Evolutionary conservation across 2,329 filamentous ascomycete genomes (phyloP).

Genomic region (Aspergillus sp.): DNA sequence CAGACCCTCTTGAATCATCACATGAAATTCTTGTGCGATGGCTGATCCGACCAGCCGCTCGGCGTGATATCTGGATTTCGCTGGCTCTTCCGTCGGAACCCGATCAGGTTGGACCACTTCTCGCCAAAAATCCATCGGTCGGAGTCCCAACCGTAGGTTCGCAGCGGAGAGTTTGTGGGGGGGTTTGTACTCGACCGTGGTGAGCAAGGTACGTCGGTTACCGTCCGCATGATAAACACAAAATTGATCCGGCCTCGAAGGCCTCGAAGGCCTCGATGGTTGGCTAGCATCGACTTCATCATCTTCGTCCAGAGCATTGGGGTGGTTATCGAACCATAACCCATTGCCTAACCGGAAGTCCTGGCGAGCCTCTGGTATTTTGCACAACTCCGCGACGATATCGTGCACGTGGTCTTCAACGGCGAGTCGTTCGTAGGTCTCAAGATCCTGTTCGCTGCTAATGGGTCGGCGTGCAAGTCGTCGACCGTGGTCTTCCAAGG

Average conservation of each 20-base stretch:
- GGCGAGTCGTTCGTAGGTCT: conserved; percentile 30
- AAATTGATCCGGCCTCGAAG: conserved; percentile 24
- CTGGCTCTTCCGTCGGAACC: conserved; percentile 14
- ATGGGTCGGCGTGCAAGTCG: conserved; percentile 23
- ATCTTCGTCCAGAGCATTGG: conserved; percentile 16
- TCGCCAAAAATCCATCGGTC: conserved; percentile 23
- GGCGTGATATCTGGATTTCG: conserved; percentile 29
- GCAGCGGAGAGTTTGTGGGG: conserved; percentile 18
- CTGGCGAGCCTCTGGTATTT: conserved; percentile 27
- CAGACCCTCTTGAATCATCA: conserved; percentile 28
- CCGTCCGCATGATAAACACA: conserved; percentile 23
- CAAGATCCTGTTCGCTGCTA: conserved; percentile 33
- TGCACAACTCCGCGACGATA: conserved; percentile 31
- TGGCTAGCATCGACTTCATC: conserved; percentile 4
- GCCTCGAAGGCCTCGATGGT: conserved; percentile 6
- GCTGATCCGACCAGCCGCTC: conserved; percentile 23
- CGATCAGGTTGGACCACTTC: conserved; percentile 21
- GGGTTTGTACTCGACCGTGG: conserved; percentile 21
- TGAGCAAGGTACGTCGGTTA: conserved; percentile 11
- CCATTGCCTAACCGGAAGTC: conserved; percentile 27
- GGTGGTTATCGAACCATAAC: conserved; percentile 24
- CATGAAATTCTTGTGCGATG: conserved; percentile 31
- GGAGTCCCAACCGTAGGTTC: conserved; percentile 11
- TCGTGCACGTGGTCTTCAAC: conserved; percentile 31
- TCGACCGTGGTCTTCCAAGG: conserved; percentile 22